Conservation (phyloP, 2,329 filamentous ascomycete species). For the Dothidotthia symphoricarpi region DNA sequence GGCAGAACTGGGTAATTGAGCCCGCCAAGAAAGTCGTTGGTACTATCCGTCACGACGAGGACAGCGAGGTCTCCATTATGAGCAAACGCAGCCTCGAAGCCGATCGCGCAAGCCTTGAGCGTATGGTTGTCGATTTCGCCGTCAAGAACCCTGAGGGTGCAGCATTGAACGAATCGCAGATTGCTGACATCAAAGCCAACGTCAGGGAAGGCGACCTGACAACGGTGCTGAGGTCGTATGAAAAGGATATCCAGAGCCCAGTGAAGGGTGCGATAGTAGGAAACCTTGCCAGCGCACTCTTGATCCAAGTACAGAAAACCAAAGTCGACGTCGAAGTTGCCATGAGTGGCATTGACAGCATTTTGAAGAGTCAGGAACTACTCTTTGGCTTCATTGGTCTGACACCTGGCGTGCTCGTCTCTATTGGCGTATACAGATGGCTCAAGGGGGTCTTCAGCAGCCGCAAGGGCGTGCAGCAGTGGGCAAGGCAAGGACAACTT, state of each 20-base stretch:
- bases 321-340: slow-evolving; percentile 98
- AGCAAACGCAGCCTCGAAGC: slow-evolving; percentile 87
- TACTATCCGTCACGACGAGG: slow-evolving; percentile 89
- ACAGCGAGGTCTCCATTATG: slow-evolving; percentile 94
- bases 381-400: slow-evolving; percentile 96
- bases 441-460: slow-evolving; percentile 67
- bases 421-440: slow-evolving; percentile 71
- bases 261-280: slow-evolving; percentile 80
- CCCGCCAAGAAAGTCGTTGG: slow-evolving; percentile 78
- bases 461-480: slow-evolving; percentile 65
- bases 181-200: slow-evolving; percentile 71
- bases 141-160: slow-evolving; percentile 71
- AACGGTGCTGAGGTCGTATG: slow-evolving; percentile 85
- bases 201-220: slow-evolving; percentile 92
- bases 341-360: slow-evolving; percentile 89
- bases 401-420: slow-evolving; percentile 88
- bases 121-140: slow-evolving; percentile 98
- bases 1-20: slow-evolving; percentile 93
- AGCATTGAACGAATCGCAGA: slow-evolving; percentile 64
- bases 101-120: slow-evolving; percentile 86
- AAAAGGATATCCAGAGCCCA: slow-evolving; percentile 79
- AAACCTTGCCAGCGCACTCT: slow-evolving; percentile 81
- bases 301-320: slow-evolving; percentile 98
- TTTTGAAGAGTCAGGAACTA: slow-evolving; percentile 93
- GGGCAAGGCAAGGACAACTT: slow-evolving; percentile 66